These are phyloP conservation scores for Golubevia pallescens DNA, from an alignment of 1,284 basidiomycete genomes.

Conservation along the genomic window DNA sequence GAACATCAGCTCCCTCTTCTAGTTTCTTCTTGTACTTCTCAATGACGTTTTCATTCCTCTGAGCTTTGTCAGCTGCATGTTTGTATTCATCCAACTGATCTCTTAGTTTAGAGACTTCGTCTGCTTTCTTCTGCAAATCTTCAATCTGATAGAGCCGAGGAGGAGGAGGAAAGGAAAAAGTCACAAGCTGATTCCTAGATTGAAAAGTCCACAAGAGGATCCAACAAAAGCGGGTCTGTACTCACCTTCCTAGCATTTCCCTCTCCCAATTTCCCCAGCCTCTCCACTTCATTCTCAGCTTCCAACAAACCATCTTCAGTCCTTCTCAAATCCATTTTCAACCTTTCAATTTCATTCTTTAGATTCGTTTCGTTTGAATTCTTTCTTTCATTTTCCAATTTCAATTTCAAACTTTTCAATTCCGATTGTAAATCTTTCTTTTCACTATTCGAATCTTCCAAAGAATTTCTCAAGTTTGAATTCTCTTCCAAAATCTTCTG, in stretches of 20 bases:
- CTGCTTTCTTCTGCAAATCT: constrained; percentile 79
- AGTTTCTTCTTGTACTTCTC: constrained; percentile 99
- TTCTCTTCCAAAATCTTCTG: no score
- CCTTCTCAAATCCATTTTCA: constrained; percentile 34
- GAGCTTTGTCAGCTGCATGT: constrained; percentile 85
- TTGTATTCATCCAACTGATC: constrained; percentile 84
- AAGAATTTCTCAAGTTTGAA: no score
- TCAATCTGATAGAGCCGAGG: constrained; percentile 68
- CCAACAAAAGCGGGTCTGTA: background rate
- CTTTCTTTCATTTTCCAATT: constrained; percentile 28
- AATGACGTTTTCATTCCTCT: constrained; percentile 95
- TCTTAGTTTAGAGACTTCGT: constrained; percentile 79
- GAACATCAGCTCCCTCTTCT: constrained; percentile 87
- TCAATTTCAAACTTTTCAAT: constrained; percentile 26
- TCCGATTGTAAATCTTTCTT: constrained; percentile 22
- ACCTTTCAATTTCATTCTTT: constrained; percentile 39
- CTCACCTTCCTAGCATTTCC: constrained; percentile 28
- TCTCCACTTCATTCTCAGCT: constrained; percentile 41
- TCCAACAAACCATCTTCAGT: constrained; percentile 48
- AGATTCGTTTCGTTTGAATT: constrained; percentile 37
- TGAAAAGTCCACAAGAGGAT: constrained; percentile 1
- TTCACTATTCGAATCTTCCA: constrained; percentile 36
- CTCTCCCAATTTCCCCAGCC: constrained; percentile 17
- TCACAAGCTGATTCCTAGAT: background rate
- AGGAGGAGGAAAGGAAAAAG: background rate